Percentiles rank a stretch among this genome's conserved stretches.
phyloP scores from a whole-genome alignment of 2,329 filamentous ascomycete genomes.

The Fusarium sp. region DNA sequence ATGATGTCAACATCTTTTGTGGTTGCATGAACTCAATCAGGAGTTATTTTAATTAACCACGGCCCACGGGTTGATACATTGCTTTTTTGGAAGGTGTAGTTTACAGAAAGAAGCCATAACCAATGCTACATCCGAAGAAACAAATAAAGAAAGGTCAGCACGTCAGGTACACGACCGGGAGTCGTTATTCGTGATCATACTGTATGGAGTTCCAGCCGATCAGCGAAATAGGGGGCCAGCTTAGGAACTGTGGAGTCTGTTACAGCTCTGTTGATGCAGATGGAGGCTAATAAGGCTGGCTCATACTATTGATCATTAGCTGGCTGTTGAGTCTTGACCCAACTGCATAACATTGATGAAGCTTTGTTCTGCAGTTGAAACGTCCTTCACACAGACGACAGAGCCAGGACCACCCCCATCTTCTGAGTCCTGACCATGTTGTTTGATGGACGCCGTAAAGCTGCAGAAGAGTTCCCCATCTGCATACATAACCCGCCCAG shows the following conservation, averaged over 20 bases:
- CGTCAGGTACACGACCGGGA: background rate
- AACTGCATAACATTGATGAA: constrained; percentile 28
- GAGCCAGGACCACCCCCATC: constrained; percentile 1
- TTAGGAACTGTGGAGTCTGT: constrained; percentile 33
- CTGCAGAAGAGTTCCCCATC: background rate
- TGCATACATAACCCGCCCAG: background rate
- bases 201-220: constrained; percentile 29
- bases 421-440: constrained; percentile 11
- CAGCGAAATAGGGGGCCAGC: constrained; percentile 33
- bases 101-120: constrained; percentile 4
- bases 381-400: constrained; percentile 37
- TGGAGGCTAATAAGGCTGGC: constrained; percentile 35
- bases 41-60: background rate
- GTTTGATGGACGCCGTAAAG: constrained; percentile 11
- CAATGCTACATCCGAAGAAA: background rate
- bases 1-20: background rate
- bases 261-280: constrained; percentile 27
- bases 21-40: background rate
- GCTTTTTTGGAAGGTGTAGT: constrained; percentile 5
- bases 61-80: constrained; percentile 1
- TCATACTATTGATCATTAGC: background rate
- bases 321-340: constrained; percentile 17
- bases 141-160: background rate
- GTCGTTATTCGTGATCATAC: constrained; percentile 1
- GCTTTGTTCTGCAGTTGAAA: constrained; percentile 28